Base-by-base conservation (phyloP, 768 basidiomycete species). In the Tylopilus rubrobrunneus region DNA sequence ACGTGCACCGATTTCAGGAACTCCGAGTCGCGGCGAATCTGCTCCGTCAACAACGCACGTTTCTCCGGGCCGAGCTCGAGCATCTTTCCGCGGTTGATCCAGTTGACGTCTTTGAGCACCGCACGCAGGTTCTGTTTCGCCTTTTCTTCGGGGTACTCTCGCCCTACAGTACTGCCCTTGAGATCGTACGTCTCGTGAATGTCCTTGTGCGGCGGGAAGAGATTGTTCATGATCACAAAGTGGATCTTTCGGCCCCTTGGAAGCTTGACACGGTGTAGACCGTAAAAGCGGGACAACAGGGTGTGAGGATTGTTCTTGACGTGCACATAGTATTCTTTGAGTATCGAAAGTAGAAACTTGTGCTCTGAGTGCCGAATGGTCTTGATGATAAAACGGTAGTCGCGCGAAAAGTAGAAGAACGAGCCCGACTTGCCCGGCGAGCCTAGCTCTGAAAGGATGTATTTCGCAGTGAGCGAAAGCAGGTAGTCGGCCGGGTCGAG, bases 301-400 rank as follows among this genome's bases (percentile, higher is more conserved):
- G 95, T 97, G 65, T 98, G 94, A 0, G 97, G 97, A 71, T 98
- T 98, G 41, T 72, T 78, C 68, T 85, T 85, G 56, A 98, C 82
- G 65, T 98, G 93, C n/a, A 78, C 76, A 68, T 96, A 83, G 70
- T 98, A 98, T 43, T 84, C 72, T 62, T 82, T 84, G 45, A 99
- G 81, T 59, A 98, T 90, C 10, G 77, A 78, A 23, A 94, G 81
- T 1, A 99, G 78, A 71, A 95, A 98, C 69, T 92, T 90, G 78
- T 97, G 94, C 67, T 99, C 97, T 34, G 83, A 80, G 64, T 94
- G 92, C 14, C 85, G 90, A 56, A 99, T 98, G 17, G 96, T 99
- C 74, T 99, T 99, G 83, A 99, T 98, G 75, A 99, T 99, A 77
- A 97, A 99, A 3, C 96, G 88, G 67, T 98, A 99, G 76, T 99